Evolutionary conservation across 192 early-diverging fungal genomes (phyloP).

Genomic region (Entomortierella beljakovae): DNA sequence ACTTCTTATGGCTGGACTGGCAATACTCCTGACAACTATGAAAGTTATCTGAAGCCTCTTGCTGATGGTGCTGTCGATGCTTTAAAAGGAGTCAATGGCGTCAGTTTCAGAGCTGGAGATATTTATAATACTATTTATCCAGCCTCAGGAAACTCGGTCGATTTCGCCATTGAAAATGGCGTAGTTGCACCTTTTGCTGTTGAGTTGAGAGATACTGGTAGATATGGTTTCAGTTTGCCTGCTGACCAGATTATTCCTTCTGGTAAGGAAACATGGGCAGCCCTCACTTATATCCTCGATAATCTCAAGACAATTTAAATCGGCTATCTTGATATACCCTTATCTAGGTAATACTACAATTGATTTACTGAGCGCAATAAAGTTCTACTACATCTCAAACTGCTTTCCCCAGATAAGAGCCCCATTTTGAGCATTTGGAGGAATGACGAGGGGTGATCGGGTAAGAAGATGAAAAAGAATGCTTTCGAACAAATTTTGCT

Average conservation of each 20-base stretch:
- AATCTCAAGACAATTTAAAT: conserved; percentile 6
- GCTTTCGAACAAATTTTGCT: no score
- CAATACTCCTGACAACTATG: conserved; percentile 26
- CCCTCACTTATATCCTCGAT: conserved; percentile 24
- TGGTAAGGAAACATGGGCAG: conserved; percentile 38
- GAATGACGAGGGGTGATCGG: background rate
- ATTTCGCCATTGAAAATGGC: conserved; percentile 56
- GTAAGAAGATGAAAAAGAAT: background rate
- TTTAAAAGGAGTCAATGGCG: conserved; percentile 41
- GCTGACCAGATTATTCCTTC: conserved; percentile 34
- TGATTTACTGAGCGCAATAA: no score
- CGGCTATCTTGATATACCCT: no score
- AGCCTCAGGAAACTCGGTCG: conserved; percentile 62
- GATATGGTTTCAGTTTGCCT: conserved; percentile 35
- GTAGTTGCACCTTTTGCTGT: conserved; percentile 34
- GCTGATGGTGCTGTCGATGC: conserved; percentile 23
- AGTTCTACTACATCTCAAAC: no score
- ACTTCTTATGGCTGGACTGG: conserved; percentile 39
- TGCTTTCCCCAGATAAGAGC: no score
- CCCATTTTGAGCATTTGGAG: no score
- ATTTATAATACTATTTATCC: conserved; percentile 63
- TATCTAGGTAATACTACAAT: no score
- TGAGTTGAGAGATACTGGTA: conserved; percentile 41
- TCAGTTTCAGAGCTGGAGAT: conserved; percentile 54
- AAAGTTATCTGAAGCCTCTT: conserved; percentile 30